Conservation (phyloP, 176 grass and related monocot genomes). For the Dendrocalamus sinicus region DNA sequence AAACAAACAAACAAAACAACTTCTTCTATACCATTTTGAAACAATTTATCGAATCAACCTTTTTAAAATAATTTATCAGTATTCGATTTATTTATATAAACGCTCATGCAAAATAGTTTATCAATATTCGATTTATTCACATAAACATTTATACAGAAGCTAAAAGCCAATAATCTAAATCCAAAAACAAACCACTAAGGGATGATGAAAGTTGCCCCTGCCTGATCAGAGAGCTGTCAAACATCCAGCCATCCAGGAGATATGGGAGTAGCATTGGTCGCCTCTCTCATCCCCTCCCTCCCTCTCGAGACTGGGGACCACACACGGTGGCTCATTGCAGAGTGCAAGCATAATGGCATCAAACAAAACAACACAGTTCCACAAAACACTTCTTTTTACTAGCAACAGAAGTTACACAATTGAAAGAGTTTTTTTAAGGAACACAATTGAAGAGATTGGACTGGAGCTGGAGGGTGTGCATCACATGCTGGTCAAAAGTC, state of each 20-base stretch:
- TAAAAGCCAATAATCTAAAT: too few species aligned
- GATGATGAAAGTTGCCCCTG: neutral
- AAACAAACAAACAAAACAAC: too few species aligned
- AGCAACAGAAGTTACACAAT: conserved; percentile 8
- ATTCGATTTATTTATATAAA: too few species aligned
- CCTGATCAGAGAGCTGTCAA: neutral
- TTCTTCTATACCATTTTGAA: too few species aligned
- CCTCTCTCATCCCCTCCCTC: too few species aligned
- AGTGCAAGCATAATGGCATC: conserved; percentile 25
- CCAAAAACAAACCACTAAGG: too few species aligned
- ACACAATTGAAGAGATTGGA: conserved; percentile 53
- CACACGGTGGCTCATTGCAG: conserved; percentile 23
- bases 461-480: conserved; percentile 22
- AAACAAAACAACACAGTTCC: conserved; percentile 38
- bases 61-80: too few species aligned
- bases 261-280: neutral
- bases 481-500: conserved; percentile 49
- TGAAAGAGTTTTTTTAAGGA: neutral
- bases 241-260: conserved; percentile 36
- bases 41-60: too few species aligned
- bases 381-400: neutral
- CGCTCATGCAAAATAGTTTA: too few species aligned
- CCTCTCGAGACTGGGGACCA: neutral
- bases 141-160: too few species aligned
- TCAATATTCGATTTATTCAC: too few species aligned